Evolutionary conservation across 305 asterid genomes (phyloP).

Genomic region (Plantago rigida): DNA sequence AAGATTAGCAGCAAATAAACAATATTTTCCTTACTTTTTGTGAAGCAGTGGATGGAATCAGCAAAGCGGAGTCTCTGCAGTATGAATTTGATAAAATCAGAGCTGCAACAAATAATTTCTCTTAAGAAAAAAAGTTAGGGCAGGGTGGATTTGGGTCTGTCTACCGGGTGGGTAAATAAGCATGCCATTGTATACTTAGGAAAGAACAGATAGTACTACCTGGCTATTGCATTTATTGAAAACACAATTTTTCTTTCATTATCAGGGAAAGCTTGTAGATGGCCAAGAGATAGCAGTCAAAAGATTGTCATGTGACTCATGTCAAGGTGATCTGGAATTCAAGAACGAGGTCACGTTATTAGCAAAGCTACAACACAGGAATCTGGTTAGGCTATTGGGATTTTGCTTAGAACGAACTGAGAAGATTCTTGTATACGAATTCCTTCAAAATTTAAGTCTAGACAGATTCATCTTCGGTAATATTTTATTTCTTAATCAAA

Average conservation of each 20-base stretch:
- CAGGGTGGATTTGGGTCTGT: constrained; percentile 48
- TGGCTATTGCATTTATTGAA: no score
- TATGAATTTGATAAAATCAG: constrained; percentile 22
- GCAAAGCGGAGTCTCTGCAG: constrained; percentile 23
- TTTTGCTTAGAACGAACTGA: constrained; percentile 32
- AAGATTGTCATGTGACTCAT: constrained; percentile 33
- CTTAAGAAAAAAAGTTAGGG: constrained; percentile 28
- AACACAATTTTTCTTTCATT: neutral
- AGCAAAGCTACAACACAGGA: constrained; percentile 38
- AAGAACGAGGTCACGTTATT: constrained; percentile 34
- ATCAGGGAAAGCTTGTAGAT: constrained; percentile 28
- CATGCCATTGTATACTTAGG: no score
- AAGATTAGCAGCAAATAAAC: neutral
- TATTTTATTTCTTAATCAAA: neutral
- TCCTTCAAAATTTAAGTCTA: constrained; percentile 31
- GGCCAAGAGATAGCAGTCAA: constrained; percentile 34
- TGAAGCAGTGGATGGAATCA: neutral
- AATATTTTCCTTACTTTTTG: neutral
- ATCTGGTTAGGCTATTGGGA: constrained; percentile 37
- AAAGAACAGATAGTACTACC: no score
- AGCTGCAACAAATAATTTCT: constrained; percentile 26
- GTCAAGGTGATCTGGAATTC: constrained; percentile 31
- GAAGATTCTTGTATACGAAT: constrained; percentile 36
- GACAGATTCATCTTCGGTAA: constrained; percentile 39
- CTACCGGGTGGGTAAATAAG: constrained; percentile 31